Percentiles rank a stretch among this genome's conserved stretches.
Conservation (phyloP, 305 asterid genomes). For the Fraxinus nigra region DNA sequence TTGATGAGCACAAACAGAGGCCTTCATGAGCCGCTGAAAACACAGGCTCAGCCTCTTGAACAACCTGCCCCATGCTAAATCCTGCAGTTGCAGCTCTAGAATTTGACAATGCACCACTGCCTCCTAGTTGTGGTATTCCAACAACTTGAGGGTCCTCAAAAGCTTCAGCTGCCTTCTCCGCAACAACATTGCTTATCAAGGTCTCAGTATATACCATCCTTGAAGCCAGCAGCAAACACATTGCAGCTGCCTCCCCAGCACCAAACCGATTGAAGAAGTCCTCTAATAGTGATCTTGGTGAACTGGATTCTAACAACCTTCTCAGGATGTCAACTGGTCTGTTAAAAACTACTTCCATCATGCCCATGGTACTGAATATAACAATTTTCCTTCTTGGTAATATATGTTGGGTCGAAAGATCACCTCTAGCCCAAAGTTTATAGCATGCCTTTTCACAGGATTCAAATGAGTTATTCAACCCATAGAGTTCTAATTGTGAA, state of each 20-base stretch:
- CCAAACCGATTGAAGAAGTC: constrained; percentile 94
- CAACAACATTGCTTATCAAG: constrained; percentile 64
- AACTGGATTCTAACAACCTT: constrained; percentile 78
- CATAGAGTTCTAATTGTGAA: constrained; percentile 69
- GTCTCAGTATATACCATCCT: constrained; percentile 61
- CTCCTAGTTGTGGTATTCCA: constrained; percentile 96
- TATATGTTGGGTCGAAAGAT: constrained; percentile 89
- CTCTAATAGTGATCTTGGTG: constrained; percentile 80
- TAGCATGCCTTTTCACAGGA: constrained; percentile 64
- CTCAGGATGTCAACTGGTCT: constrained; percentile 87
- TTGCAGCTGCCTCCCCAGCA: constrained; percentile 92
- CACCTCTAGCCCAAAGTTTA: constrained; percentile 93
- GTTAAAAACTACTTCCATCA: constrained; percentile 96
- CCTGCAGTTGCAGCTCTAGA: constrained; percentile 88
- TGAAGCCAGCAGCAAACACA: constrained; percentile 97
- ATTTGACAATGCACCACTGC: constrained; percentile 84
- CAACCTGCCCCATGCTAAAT: constrained; percentile 99
- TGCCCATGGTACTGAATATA: constrained; percentile 96
- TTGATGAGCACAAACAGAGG: constrained; percentile 86
- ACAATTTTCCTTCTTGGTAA: constrained; percentile 82
- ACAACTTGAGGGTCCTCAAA: constrained; percentile 97
- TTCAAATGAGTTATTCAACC: constrained; percentile 64
- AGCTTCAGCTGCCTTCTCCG: constrained; percentile 99
- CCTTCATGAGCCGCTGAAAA: constrained; percentile 98
- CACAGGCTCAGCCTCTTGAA: constrained; percentile 93